Evolutionary conservation across 352 stramenopile species (phyloP).

Genomic region (Phytophthora sp.): DNA sequence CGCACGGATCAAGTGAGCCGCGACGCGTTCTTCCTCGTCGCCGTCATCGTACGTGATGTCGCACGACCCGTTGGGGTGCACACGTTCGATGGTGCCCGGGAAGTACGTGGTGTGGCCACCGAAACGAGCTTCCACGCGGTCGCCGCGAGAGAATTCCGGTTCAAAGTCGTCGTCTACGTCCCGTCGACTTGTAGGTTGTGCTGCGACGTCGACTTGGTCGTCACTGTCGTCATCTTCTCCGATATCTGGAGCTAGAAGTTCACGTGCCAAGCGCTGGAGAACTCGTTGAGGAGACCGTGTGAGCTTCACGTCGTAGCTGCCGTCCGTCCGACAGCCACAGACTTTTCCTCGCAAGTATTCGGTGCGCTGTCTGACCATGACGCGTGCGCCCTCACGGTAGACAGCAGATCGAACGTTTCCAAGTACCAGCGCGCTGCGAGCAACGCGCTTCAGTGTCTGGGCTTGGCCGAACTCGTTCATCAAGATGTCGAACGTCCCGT

Average conservation of each 20-base stretch:
- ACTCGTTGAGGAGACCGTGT: slow-evolving; percentile 27
- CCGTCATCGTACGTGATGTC: slow-evolving; percentile 82
- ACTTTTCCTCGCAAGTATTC: slow-evolving; percentile 65
- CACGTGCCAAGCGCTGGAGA: slow-evolving; percentile 42
- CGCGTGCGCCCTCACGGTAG: slow-evolving; percentile 44
- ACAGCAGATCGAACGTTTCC: slow-evolving; percentile 35
- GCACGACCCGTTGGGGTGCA: slow-evolving; percentile 57
- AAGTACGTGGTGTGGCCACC: slow-evolving; percentile 58
- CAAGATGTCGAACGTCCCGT: slow-evolving; percentile 71
- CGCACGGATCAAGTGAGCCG: slow-evolving; percentile 47
- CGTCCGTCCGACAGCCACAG: slow-evolving; percentile 45
- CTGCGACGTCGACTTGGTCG: slow-evolving; percentile 25
- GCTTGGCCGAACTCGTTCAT: slow-evolving; percentile 52
- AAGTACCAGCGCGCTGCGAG: slow-evolving; percentile 29
- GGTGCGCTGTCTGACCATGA: slow-evolving; percentile 61
- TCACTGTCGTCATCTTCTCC: slow-evolving; percentile 41
- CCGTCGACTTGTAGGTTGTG: slow-evolving; percentile 24
- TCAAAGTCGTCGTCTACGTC: slow-evolving; percentile 47
- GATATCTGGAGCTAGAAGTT: slow-evolving; percentile 56
- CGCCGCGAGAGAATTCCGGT: slow-evolving; percentile 57
- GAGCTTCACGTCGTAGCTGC: slow-evolving; percentile 62
- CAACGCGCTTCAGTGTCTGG: slow-evolving; percentile 51
- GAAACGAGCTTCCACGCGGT: slow-evolving; percentile 72
- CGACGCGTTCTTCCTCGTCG: slow-evolving; percentile 66
- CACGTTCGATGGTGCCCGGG: slow-evolving; percentile 51